Conservation (phyloP, 495 filamentous ascomycete species). For the Tirmania nivea region DNA sequence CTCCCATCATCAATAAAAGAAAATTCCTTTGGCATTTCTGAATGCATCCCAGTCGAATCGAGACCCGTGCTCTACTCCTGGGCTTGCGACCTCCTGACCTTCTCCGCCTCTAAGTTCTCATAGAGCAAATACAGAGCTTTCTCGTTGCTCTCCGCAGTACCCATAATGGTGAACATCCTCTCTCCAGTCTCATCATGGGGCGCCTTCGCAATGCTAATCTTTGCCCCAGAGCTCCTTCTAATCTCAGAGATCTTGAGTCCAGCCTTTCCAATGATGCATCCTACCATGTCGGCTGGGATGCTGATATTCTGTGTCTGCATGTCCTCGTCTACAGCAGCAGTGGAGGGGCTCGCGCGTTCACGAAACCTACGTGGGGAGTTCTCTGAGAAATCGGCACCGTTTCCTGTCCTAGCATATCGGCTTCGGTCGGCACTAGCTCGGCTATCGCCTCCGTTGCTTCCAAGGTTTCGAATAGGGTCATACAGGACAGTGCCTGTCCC, state of each 20-base stretch:
- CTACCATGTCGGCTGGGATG: constrained; percentile 98
- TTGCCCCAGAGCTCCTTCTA: constrained; percentile 79
- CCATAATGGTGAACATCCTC: constrained; percentile 99
- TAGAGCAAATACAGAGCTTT: constrained; percentile 89
- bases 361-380: constrained; percentile 26
- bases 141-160: constrained; percentile 74
- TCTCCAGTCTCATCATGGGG: constrained; percentile 94
- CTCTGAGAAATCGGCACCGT: constrained; percentile 94
- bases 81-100: constrained; percentile 71
- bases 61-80: constrained; percentile 8
- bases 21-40: background rate
- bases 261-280: constrained; percentile 88
- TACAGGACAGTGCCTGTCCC: constrained; percentile 92
- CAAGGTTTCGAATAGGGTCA: constrained; percentile 71
- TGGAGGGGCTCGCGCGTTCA: constrained; percentile 61
- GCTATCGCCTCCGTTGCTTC: constrained; percentile 26
- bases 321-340: constrained; percentile 92
- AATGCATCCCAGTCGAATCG: constrained; percentile 47
- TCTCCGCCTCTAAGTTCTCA: constrained; percentile 97
- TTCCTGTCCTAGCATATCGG: constrained; percentile 79
- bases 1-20: background rate
- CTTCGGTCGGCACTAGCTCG: constrained; percentile 22
- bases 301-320: constrained; percentile 98
- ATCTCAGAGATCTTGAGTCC: constrained; percentile 97
- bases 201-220: constrained; percentile 95